Base-by-base conservation (phyloP, 2,329 filamentous ascomycete species). In the Zopfia rhizophila region DNA sequence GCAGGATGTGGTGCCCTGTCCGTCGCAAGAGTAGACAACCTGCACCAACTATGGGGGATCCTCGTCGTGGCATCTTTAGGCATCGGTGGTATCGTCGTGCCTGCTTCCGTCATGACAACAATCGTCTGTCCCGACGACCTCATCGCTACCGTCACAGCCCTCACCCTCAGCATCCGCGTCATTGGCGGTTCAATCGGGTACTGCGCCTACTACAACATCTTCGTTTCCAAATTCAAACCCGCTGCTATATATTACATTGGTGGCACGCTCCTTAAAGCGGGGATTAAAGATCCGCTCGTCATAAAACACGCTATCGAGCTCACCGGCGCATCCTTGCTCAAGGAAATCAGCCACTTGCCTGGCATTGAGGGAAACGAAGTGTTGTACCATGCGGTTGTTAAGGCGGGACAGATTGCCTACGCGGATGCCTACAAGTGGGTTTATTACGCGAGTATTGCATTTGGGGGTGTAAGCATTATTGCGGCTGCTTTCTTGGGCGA, bases 81-180 rank as follows among this genome's bases (percentile, higher is more conserved):
- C 5, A 84, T 88, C 14, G 86, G 85, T 10, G 86, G 84, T 1
- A 86, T 88, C 31, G 81, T 88, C 10, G 82, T 89, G 5, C 86
- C 85, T 1, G 82, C 84, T 2, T 84, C 82, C 1, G 85, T 88
- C 50, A 85, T 88, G 56, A 82, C 83, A 3, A 86, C 83, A 2
- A 87, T 89, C 58, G 84, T 89, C 56, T 87, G 84, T 54, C 85
- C 85, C 0, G 83, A 86, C 61, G 85, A 88, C 47, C 76, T 89
- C 2, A 88, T 89, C 54, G 86, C 84, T 16, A 88, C 86, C 1
- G 79, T 88, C 35, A 81, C 85, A 1, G 84, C 86, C 3, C 72
- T 89, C 10, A 88, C 85, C 0, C 78, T 89, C 25, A 80, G 84
- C 7, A 83, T 89, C 53, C 84, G 86, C 31, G 83, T 88, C 35